Evolutionary conservation across 176 grass and related monocot species (phyloP), one percentile per base, ranked within the genome.

Genomic region (Ensete glaucum): DNA sequence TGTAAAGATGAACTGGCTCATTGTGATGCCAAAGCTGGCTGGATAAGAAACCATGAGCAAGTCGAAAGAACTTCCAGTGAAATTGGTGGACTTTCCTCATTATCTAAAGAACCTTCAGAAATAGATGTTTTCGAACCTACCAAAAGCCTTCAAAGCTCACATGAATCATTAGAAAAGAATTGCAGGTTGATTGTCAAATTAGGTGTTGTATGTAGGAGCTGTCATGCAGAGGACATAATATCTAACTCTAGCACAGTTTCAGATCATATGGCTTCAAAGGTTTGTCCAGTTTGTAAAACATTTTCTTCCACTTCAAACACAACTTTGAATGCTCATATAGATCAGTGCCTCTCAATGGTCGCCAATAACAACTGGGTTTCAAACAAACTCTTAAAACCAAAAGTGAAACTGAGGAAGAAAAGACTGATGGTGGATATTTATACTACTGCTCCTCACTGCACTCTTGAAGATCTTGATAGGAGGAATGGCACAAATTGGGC

Each of bases 401-500:
- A 74, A 50, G 79, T 81, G 26, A 81, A 81, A 81, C 70, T 71
- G 24, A 81, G 79, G 48, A 81, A 73, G 72, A 72, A 81, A 34
- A 81, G 29, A 52, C 27, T 73, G 56, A 73, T 81, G 69, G 55
- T 65, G 6, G 79, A 81, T 16, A 64, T 81, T 52, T 81, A 81
- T n/a, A n/a, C 70, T 23, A 73, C 67, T 20, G 78, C 78, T 21
- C 20, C 64, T 9, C 67, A 34, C 52, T 69, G 68, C 78, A 80
- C 78, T 72, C 67, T 80, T 50, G 54, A 80, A 54, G 78, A 80
- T 9, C 78, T 81, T 53, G 79, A 81, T 66, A 81, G 22, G 71
- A 81, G 79, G 51, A 81, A 81, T 48, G 79, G 79, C 15, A 81
- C 71, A 50, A 82, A 82, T 20, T 82, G 80, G 80, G 71, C 80